phyloP scores from a whole-genome alignment of 441 rosid species.

The Syzygium malaccense region DNA sequence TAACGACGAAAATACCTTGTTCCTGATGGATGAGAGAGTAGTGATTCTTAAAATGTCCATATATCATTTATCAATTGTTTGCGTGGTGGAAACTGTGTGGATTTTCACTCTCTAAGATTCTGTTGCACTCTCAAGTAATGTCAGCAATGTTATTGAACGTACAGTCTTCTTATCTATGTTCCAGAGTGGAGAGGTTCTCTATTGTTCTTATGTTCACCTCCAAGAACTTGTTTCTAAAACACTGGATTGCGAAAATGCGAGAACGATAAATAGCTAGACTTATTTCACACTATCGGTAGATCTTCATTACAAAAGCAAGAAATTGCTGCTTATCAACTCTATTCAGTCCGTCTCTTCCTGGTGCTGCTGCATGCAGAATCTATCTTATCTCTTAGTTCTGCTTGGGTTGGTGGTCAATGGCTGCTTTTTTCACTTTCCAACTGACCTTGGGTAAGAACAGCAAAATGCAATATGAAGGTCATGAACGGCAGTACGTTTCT shows the following conservation, averaged over 20 bases:
- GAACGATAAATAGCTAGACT: background rate
- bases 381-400: background rate
- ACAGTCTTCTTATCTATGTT: background rate
- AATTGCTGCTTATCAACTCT: background rate
- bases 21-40: slow-evolving; percentile 7
- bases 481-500: background rate
- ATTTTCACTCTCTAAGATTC: background rate
- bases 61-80: slow-evolving; percentile 28
- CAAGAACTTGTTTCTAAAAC: background rate
- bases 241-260: background rate
- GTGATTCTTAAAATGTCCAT: slow-evolving; percentile 19
- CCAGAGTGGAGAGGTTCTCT: background rate
- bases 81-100: background rate
- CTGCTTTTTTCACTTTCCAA: background rate
- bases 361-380: background rate
- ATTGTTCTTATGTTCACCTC: background rate
- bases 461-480: background rate
- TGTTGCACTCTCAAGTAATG: background rate
- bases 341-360: background rate
- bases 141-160: background rate
- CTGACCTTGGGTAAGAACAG: background rate
- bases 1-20: slow-evolving; percentile 6
- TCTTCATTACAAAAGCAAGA: background rate
- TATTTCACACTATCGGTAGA: background rate
- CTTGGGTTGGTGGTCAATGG: background rate